Base-by-base conservation (phyloP, 2,329 filamentous ascomycete genomes). In the Dothistroma pini region DNA sequence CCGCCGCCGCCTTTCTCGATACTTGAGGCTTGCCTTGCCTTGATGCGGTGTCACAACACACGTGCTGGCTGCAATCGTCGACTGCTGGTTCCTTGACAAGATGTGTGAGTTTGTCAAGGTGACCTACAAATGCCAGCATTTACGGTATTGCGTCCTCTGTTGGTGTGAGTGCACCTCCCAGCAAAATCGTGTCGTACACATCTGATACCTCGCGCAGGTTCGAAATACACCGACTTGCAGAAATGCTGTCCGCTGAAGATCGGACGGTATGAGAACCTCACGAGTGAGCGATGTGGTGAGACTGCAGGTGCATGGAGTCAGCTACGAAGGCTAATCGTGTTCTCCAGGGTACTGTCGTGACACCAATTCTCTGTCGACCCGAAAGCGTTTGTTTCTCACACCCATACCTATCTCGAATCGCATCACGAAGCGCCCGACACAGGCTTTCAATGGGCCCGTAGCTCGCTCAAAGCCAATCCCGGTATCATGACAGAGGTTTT, bases 71-170 rank as follows among this genome's bases (percentile, higher is more conserved):
- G 47, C 19, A 1, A 19, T 25, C 12, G 19, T 38, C 31, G 31
- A 31, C 48, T 16, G 29, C 32, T 47, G 16, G n/a, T 29, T 44
- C 6, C 29, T 54, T 16, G 25, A 25, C 16, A 47, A 19, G 19
- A 66, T 66, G 63, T 66, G 63, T 44, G 59, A 66, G 57, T 61
- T 62, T 57, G 61, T 66, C 31, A 60, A 50, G 54, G 63, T 66
- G 44, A 62, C 54, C 25, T 66, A 66, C 44, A 51, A 54, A 22
- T 66, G 63, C 44, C 61, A 61, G 12, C 63, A 66, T 31, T 35
- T 61, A 19, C 56, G 63, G 53, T 66, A 58, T 51, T 66, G 63
- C 47, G 63, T 66, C 4, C 52, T 63, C 19, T 63, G 63, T 57
- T 66, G 63, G 63, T 66, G 63, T 63, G 54, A 57, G 63, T 56